Conservation (phyloP, 2,329 filamentous ascomycete genomes). For the Tympanopsis confertula region DNA sequence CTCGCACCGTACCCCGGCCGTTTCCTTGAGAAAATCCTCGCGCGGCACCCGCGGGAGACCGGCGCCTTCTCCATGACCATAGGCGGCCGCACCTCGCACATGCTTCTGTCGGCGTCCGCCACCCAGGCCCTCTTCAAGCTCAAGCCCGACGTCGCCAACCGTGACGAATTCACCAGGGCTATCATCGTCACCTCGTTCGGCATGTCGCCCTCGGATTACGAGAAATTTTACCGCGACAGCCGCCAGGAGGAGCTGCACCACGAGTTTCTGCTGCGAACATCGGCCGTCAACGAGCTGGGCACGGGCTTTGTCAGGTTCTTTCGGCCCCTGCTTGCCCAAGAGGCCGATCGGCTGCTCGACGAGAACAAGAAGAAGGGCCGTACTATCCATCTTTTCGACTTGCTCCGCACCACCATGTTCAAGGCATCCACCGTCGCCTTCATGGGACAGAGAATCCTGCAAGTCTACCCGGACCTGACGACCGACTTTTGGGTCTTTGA, state of each 20-base stretch:
- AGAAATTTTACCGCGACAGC: neutral
- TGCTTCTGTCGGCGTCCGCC: neutral
- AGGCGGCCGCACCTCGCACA: neutral
- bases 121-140: slow-evolving; percentile 1
- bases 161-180: neutral
- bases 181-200: neutral
- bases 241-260: slow-evolving; percentile 2
- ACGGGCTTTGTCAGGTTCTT: slow-evolving; percentile 1
- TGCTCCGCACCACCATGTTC: slow-evolving; percentile 1
- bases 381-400: too few relatives aligned
- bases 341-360: neutral
- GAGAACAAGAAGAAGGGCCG: too few relatives aligned
- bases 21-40: neutral
- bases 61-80: neutral
- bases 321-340: neutral
- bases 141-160: neutral
- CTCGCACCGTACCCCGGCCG: neutral
- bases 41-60: neutral
- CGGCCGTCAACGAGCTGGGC: slow-evolving; percentile 1
- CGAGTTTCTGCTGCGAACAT: neutral
- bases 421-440: neutral
- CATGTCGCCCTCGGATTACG: neutral
- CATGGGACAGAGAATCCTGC: neutral
- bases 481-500: slow-evolving; percentile 1
- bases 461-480: neutral